These are phyloP conservation scores for Claviceps cyperi DNA, from an alignment of 2,329 filamentous ascomycete genomes.

Conservation along the genomic window DNA sequence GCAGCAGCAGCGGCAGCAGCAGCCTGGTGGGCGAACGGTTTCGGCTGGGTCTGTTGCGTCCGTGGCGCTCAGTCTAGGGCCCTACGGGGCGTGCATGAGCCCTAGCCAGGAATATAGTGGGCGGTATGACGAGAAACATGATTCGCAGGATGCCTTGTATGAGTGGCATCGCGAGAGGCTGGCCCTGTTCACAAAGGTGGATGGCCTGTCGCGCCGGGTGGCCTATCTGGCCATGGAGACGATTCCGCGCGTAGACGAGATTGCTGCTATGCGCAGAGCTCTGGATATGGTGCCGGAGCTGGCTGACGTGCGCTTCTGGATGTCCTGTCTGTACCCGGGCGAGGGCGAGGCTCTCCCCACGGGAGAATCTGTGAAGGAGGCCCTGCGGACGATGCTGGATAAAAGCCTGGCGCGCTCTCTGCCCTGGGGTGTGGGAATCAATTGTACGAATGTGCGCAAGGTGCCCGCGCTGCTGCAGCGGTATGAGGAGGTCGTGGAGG, in stretches of 20 bases:
- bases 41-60: constrained; percentile 1
- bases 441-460: constrained; percentile 53
- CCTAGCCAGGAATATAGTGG: constrained; percentile 54
- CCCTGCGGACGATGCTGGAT: constrained; percentile 24
- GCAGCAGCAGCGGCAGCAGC: not conserved
- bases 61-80: constrained; percentile 47
- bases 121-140: constrained; percentile 37
- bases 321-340: constrained; percentile 48
- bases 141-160: constrained; percentile 27
- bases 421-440: constrained; percentile 52
- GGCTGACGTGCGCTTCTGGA: constrained; percentile 37
- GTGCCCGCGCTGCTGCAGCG: constrained; percentile 38
- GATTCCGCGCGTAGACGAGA: constrained; percentile 46
- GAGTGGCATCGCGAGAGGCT: constrained; percentile 45
- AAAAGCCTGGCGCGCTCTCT: constrained; percentile 9
- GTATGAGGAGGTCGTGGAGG: constrained; percentile 34
- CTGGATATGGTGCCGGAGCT: constrained; percentile 15
- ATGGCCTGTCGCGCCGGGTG: constrained; percentile 25
- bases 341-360: constrained; percentile 37
- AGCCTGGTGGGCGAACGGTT: not conserved
- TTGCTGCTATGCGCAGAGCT: constrained; percentile 38
- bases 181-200: constrained; percentile 30
- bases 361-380: constrained; percentile 27
- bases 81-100: constrained; percentile 53
- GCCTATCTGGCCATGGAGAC: constrained; percentile 51